Conservation (phyloP, 257 asterid genomes). For the Verbena officinalis region DNA sequence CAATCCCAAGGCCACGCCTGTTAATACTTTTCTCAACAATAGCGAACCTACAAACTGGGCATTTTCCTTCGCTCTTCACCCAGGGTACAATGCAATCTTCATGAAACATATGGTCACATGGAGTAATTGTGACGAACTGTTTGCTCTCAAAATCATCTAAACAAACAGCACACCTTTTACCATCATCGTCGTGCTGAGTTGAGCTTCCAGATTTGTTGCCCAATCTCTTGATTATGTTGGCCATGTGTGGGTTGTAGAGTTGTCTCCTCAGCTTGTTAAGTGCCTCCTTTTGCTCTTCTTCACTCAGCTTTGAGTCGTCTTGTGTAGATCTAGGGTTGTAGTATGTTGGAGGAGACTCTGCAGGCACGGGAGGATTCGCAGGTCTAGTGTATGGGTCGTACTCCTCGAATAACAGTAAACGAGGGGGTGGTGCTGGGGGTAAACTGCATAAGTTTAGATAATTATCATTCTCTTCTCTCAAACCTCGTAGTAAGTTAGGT, state of each 20-base stretch:
- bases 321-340: slow-evolving; percentile 14
- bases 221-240: slow-evolving; percentile 49
- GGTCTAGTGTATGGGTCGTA: slow-evolving; percentile 23
- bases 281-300: slow-evolving; percentile 56
- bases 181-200: slow-evolving; percentile 51
- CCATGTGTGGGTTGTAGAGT: slow-evolving; percentile 68
- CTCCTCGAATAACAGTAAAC: slow-evolving; percentile 27
- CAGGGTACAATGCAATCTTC: slow-evolving; percentile 91
- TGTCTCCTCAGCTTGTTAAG: slow-evolving; percentile 62
- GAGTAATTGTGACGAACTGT: slow-evolving; percentile 66
- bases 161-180: slow-evolving; percentile 76
- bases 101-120: slow-evolving; percentile 91
- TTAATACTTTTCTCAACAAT: slow-evolving; percentile 15
- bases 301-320: slow-evolving; percentile 52
- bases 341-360: slow-evolving; percentile 11
- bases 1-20: background rate
- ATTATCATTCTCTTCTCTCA: background rate
- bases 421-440: background rate
- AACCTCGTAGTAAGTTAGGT: no score
- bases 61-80: slow-evolving; percentile 73
- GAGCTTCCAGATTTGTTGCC: slow-evolving; percentile 33
- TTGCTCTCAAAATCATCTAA: slow-evolving; percentile 79
- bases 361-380: background rate
- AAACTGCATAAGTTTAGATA: slow-evolving; percentile 41
- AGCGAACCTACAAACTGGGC: slow-evolving; percentile 79